phyloP scores from a whole-genome alignment of 257 asterid genomes.

The Catharanthus roseus region DNA sequence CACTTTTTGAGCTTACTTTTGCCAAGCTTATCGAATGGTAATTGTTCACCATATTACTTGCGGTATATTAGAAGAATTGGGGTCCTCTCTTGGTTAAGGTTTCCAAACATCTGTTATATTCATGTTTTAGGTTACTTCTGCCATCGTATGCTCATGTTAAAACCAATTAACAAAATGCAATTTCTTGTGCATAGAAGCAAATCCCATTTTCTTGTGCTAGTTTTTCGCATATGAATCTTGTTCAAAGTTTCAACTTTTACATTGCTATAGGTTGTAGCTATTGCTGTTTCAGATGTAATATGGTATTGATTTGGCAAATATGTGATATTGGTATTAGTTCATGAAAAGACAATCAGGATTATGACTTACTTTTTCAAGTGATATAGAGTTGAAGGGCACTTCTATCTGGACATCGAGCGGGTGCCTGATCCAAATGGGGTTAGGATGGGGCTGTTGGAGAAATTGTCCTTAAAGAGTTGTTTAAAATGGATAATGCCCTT shows the following conservation, averaged over 20 bases:
- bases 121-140: neutral
- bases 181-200: no score
- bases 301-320: neutral
- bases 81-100: neutral
- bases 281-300: neutral
- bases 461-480: neutral
- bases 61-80: no score
- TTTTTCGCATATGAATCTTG: neutral
- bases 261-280: neutral
- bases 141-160: no score
- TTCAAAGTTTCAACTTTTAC: neutral
- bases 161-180: no score
- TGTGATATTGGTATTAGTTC: neutral
- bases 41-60: conserved; percentile 1
- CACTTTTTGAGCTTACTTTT: conserved; percentile 91
- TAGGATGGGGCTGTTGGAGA: neutral
- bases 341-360: neutral
- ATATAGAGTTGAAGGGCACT: neutral
- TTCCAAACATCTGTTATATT: neutral
- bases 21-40: conserved; percentile 88
- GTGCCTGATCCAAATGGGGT: neutral
- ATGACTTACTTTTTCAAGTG: neutral
- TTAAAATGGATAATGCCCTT: neutral
- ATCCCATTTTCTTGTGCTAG: neutral
- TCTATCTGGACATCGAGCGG: neutral